Base-by-base conservation (phyloP, 805 yeast species). In the Candida hispaniensis region DNA sequence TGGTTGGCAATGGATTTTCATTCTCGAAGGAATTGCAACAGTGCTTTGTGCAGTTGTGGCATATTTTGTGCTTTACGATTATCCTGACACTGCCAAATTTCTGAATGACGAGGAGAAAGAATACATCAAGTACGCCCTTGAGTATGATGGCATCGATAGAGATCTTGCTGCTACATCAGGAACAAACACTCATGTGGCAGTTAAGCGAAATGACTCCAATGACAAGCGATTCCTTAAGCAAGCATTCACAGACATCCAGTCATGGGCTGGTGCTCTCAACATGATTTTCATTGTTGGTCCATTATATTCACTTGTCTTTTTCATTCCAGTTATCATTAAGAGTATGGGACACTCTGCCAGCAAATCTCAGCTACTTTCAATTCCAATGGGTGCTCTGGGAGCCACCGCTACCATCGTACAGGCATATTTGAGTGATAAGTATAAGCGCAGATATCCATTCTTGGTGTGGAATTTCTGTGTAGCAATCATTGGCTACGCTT, bases 331-430 rank as follows among this genome's bases (percentile, higher is more conserved):
- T 15, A 71, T 71, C 44, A 69, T 71, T 44, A 56, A 54, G 20
- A 54, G 62, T 34, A 55, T 71, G 61, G 75, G 75, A 15, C 62
- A 73, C 59, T 68, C 79, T 5, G 75, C 77, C 7, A 73, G 66
- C 46, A 60, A 65, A 30, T 82, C 69, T 4, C 60, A 63, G 39
- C 56, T 60, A 39, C 52, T 64, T 38, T 59, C 69, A 12, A 66
- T 65, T 15, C 69, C 69, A 17, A 67, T 67, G 7, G 65, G 47
- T 21, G 42, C 46, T 14, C 7, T 62, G 39, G 50, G 61, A 34
- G 42, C 63, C 36, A 64, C 67, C 5, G 20, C 28, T 14, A 26
- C 51, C 12, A 26, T 48, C 20, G 12, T 28, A 5, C 29, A 39
- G 14, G 47, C 53, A 1, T 40, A 40, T 21, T 27, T 41, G 10